These are phyloP conservation scores for Alternaria metachromatica DNA, from an alignment of 2,329 filamentous ascomycete genomes.

Conservation along the genomic window DNA sequence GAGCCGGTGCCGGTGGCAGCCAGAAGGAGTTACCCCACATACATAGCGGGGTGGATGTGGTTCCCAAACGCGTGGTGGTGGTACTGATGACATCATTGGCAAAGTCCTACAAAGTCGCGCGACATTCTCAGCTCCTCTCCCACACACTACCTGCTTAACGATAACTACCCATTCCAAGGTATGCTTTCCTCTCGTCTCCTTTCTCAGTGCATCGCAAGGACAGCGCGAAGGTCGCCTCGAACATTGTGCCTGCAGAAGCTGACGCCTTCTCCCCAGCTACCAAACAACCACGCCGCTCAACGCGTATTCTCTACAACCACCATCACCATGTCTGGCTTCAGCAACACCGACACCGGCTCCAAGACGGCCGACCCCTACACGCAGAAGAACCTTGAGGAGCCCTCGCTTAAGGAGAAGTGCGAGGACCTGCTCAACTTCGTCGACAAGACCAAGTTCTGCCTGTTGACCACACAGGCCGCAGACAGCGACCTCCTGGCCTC, in stretches of 20 bases:
- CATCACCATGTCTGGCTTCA: constrained; percentile 45
- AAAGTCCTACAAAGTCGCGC: constrained; percentile 20
- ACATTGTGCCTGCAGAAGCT: constrained; percentile 22
- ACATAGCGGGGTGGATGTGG: constrained; percentile 18
- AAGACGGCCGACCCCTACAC: constrained; percentile 77
- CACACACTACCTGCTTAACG: constrained; percentile 5
- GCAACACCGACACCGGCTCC: constrained; percentile 49
- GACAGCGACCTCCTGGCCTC: constrained; percentile 72
- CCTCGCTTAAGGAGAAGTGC: constrained; percentile 75
- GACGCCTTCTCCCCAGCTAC: constrained; percentile 27
- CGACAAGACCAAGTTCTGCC: constrained; percentile 77
- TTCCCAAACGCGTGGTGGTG: constrained; percentile 6
- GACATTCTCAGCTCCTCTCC: constrained; percentile 7
- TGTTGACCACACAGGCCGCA: constrained; percentile 81
- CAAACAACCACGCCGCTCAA: constrained; percentile 10
- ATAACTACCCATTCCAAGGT: constrained; percentile 13
- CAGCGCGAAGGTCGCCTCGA: constrained; percentile 7
- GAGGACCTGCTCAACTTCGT: constrained; percentile 76
- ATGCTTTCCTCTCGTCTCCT: constrained; percentile 15
- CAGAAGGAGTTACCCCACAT: constrained; percentile 15
- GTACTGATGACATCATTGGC: constrained; percentile 25
- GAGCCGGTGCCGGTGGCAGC: constrained; percentile 1
- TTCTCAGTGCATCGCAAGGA: constrained; percentile 10
- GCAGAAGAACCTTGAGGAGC: constrained; percentile 75
- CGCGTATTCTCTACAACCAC: constrained; percentile 16